Evolutionary conservation across 352 stramenopile genomes (phyloP).

Genomic region (Phytophthora boehmeriae): DNA sequence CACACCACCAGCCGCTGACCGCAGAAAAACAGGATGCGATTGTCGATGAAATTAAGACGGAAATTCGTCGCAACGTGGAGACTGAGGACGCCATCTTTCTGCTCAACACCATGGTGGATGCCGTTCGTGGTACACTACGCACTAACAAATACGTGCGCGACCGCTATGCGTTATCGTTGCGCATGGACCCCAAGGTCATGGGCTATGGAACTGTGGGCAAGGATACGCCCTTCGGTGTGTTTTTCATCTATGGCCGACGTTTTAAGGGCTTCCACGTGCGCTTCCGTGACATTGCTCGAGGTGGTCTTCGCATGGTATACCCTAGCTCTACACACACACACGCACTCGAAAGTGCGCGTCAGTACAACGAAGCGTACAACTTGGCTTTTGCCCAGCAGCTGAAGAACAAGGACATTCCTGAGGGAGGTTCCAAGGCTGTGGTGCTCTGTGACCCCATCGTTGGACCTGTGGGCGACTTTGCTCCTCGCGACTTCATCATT

Average conservation of each 20-base stretch:
- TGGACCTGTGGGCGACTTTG: conserved; percentile 73
- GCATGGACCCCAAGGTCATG: conserved; percentile 81
- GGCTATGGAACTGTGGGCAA: conserved; percentile 82
- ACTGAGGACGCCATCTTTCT: conserved; percentile 73
- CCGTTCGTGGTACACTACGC: conserved; percentile 72
- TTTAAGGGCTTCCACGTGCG: conserved; percentile 94
- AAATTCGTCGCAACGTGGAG: conserved; percentile 80
- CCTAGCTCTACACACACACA: conserved; percentile 66
- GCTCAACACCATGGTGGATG: conserved; percentile 82
- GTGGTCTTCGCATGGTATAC: conserved; percentile 81
- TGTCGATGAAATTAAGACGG: conserved; percentile 62
- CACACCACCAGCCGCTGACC: conserved; percentile 45
- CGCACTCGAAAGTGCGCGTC: conserved; percentile 67
- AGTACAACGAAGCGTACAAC: conserved; percentile 88
- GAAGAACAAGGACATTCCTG: conserved; percentile 91
- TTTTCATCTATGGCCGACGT: conserved; percentile 96
- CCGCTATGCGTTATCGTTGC: conserved; percentile 81
- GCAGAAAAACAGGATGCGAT: conserved; percentile 48
- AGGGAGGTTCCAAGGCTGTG: conserved; percentile 85
- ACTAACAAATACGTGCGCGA: conserved; percentile 87
- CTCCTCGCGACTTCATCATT: conserved; percentile 89
- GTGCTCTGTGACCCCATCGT: conserved; percentile 82
- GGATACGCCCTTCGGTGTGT: conserved; percentile 95
- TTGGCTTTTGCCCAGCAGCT: conserved; percentile 85
- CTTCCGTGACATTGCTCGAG: conserved; percentile 84